A percentile compares a stretch with the other conserved stretches of the same genome.
phyloP scores from a whole-genome alignment of 2,329 filamentous ascomycete genomes.

The Fusarium fujikuroi region DNA sequence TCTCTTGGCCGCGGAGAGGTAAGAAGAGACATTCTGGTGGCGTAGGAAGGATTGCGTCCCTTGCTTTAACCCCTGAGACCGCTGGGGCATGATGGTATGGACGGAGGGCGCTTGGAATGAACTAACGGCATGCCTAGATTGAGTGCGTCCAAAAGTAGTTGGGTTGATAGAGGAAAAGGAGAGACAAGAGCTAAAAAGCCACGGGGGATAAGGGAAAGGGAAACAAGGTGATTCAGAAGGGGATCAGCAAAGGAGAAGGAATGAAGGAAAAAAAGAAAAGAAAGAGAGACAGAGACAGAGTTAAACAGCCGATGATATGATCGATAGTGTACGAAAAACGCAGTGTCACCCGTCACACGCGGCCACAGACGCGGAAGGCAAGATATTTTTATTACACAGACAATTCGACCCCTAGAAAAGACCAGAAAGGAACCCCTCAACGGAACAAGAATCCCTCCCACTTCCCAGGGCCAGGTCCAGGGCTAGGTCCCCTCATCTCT shows the following conservation, averaged over 20 bases:
- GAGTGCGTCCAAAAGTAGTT: neutral
- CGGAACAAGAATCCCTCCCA: neutral
- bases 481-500: neutral
- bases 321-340: neutral
- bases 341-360: neutral
- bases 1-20: neutral
- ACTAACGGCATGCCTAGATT: neutral
- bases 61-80: conserved; percentile 10
- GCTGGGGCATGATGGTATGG: conserved; percentile 9
- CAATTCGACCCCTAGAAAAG: neutral
- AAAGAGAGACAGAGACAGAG: neutral
- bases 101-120: neutral
- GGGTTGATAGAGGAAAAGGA: neutral
- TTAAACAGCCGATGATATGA: neutral
- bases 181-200: neutral
- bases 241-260: neutral
- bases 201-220: neutral
- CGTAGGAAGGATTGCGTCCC: neutral
- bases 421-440: neutral
- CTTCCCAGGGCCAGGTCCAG: neutral
- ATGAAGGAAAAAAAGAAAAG: neutral
- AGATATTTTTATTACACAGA: neutral
- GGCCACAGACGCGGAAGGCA: neutral
- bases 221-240: neutral
- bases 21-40: conserved; percentile 3